Evolutionary conservation across 495 filamentous ascomycete genomes (phyloP), one percentile per base, ranked within the genome.

Genomic region (Viridothelium virens): DNA sequence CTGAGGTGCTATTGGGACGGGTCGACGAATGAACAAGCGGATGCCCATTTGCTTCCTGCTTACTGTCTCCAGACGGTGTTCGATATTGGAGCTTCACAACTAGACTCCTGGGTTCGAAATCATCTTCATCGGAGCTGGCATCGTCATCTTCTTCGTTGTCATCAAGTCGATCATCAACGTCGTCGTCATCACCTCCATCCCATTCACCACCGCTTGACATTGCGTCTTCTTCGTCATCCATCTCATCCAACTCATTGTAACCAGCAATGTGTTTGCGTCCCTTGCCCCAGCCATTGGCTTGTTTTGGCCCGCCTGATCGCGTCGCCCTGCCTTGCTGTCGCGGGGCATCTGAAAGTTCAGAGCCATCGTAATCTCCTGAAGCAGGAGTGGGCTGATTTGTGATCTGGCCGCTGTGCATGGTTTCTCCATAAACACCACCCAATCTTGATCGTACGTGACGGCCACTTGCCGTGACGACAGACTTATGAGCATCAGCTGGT

Each of bases 391-490:
- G 48, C 18, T 72, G 61, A 34, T 69, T 67, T 6, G 70, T 70
- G 36, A 65, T 68, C 62, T 83, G 81, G n/a, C 81, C 84, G 70
- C 77, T 84, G 12, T 87, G 77, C 69, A 87, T 70, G 61, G 81
- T 81, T 71, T 93, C 91, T 2, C 91, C 91, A 74, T 96, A 96
- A 48, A 86, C 76, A 12, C 94, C 90, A 18, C 86, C 89, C 38
- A 84, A 79, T 11, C 89, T 86, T 16, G 85, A 83, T 64, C 89
- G 84, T 38, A 96, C 85, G 71, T 96, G 93, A 41, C 94, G 85
- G 39, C 94, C 94, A 74, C 91, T 95, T 37, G 92, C 89, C 2
- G 95, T 97, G 63, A 89, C 89, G n/a, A 87, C 86, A 44, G 92
- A 90, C n/a, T 83, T 87, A 63, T 67, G 38, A 31, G 62, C 63